A percentile compares a stretch with the other conserved stretches of the same genome.
Conservation (phyloP, 371 early-diverging fungal genomes). For the Syncephalastrum monosporum region DNA sequence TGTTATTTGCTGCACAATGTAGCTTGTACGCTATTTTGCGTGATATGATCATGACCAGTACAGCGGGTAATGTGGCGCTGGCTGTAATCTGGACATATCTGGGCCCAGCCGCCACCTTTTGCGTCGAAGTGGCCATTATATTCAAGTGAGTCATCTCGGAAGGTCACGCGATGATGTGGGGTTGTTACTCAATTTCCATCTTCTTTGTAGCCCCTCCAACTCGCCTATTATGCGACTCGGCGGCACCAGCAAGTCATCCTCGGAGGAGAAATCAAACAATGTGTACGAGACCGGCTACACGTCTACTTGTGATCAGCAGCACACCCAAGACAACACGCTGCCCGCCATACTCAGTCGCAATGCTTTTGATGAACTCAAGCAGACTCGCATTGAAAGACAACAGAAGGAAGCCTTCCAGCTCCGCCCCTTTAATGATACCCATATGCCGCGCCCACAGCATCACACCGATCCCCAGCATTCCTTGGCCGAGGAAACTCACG, state of each 20-base stretch:
- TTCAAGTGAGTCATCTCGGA: conserved; percentile 14
- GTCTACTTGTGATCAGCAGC: conserved; percentile 1
- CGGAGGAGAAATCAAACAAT: not conserved
- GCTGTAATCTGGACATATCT: conserved; percentile 22
- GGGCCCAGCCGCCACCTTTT: conserved; percentile 15
- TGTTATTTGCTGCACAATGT: conserved; percentile 14
- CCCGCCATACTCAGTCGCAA: conserved; percentile 8
- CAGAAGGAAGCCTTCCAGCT: no score
- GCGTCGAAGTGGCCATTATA: conserved; percentile 18
- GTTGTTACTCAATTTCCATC: not conserved
- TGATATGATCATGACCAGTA: conserved; percentile 16
- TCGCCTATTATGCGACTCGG: not conserved
- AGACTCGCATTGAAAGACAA: not conserved
- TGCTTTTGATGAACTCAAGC: conserved; percentile 15
- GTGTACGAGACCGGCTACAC: conserved; percentile 1
- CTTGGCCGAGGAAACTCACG: no score
- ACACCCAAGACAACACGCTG: conserved; percentile 2
- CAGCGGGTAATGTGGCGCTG: conserved; percentile 12
- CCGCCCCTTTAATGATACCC: no score
- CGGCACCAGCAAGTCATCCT: not conserved
- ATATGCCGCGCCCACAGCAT: no score
- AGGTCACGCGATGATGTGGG: no score
- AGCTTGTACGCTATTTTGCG: conserved; percentile 21
- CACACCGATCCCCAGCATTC: no score
- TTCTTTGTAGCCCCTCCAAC: conserved; percentile 4